Evolutionary conservation across 2,329 filamentous ascomycete species (phyloP), one percentile per base, ranked within the genome.

Genomic region (Aspergillus phoenicis): DNA sequence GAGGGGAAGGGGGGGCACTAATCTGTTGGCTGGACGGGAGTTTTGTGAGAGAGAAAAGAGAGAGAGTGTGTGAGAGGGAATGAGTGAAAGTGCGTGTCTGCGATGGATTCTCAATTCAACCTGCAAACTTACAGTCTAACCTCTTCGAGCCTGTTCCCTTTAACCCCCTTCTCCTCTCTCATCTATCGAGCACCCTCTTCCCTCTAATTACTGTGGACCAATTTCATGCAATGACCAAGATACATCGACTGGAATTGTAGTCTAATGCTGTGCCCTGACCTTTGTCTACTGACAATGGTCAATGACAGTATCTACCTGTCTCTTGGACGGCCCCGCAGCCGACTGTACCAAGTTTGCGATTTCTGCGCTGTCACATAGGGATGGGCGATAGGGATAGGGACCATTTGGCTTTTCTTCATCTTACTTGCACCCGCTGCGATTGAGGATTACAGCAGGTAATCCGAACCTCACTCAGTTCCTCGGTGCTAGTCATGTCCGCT

Each of bases 271-370:
- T 30, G 28, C 20, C 20, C n/a, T 52, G 47, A 45, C 28, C 48
- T 33, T 24, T 43, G 36, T 30, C 30, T 43, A 24, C 28, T 36
- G 33, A 17, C 28, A 20, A 26, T 39, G n/a, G 45, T 26, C 15
- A 45, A 26, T n/a, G 38, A 55, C 20, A 28, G 24, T 13, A 33
- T 45, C 52, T 52, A 52, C 36, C 41, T 51, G 30, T 45, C 17
- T 28, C 57, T 41, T 59, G 56, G 56, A 58, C 62, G 61, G 65
- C 66, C 67, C 68, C 67, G 66, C 68, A 68, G 52, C 69, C 62
- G 64, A 58, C 57, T 52, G 38, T 58, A 66, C 66, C 62, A 66
- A 65, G 60, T 65, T 69, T 68, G 62, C 58, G 62, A 62, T 64
- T 36, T 64, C 55, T 68, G 66, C 59, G 59, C 61, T 65, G 64